Evolutionary conservation across 148 eudicot genomes (phyloP).

Genomic region (Dianthus caryophyllus): DNA sequence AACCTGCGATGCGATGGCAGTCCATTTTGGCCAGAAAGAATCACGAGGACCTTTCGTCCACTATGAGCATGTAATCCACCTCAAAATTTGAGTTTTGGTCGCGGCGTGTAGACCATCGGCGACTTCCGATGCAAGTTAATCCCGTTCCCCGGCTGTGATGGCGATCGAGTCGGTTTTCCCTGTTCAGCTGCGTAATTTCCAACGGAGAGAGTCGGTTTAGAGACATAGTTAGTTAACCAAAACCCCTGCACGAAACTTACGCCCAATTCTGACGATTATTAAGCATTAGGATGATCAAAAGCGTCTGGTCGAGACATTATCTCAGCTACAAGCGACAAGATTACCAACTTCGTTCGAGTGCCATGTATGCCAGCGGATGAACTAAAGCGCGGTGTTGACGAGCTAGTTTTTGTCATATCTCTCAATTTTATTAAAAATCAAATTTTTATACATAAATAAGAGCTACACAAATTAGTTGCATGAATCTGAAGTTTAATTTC

Average conservation of each 20-base stretch:
- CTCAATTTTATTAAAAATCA: no score
- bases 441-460: no score
- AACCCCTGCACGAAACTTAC: slow-evolving; percentile 38
- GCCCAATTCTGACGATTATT: slow-evolving; percentile 63
- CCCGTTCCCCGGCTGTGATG: slow-evolving; percentile 50
- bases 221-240: slow-evolving; percentile 33
- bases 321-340: slow-evolving; percentile 52
- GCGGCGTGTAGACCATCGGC: slow-evolving; percentile 51
- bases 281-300: slow-evolving; percentile 57
- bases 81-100: slow-evolving; percentile 35
- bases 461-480: no score
- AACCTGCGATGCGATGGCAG: slow-evolving; percentile 36
- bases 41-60: slow-evolving; percentile 56
- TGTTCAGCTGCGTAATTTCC: slow-evolving; percentile 47
- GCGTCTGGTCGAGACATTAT: slow-evolving; percentile 52
- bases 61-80: slow-evolving; percentile 45
- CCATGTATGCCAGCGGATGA: slow-evolving; percentile 40
- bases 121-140: slow-evolving; percentile 53
- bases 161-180: slow-evolving; percentile 44
- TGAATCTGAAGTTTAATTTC: no score
- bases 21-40: slow-evolving; percentile 40
- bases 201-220: slow-evolving; percentile 39
- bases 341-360: slow-evolving; percentile 55
- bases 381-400: slow-evolving; percentile 53
- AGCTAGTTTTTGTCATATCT: no score